These are phyloP conservation scores for Ceratocystis eucalypticola DNA, from an alignment of 2,329 filamentous ascomycete species.

Conservation along the genomic window DNA sequence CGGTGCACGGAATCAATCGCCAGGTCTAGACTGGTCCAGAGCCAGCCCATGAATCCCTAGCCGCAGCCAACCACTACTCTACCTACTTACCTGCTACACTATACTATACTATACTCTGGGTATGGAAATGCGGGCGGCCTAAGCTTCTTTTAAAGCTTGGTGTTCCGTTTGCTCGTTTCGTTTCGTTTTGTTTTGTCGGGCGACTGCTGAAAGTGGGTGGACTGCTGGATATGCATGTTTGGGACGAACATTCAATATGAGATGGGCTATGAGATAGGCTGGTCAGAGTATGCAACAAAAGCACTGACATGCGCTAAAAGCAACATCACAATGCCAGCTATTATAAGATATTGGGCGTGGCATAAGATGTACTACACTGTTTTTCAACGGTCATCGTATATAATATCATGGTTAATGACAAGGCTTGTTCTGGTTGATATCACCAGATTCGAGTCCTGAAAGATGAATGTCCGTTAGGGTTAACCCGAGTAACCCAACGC, in stretches of 20 bases:
- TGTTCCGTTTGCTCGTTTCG: background rate
- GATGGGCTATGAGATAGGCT: background rate
- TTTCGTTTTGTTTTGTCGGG: slow-evolving; percentile 3
- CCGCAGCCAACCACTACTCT: background rate
- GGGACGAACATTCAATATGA: background rate
- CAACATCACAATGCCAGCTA: background rate
- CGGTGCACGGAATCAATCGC: slow-evolving; percentile 14
- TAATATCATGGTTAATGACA: too few relatives aligned
- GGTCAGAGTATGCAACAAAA: background rate
- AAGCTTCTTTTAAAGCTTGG: background rate
- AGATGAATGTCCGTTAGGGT: too few relatives aligned
- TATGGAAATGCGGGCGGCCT: background rate
- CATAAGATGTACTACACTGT: background rate
- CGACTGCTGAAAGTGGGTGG: background rate
- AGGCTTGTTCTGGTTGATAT: too few relatives aligned
- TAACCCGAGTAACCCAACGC: background rate
- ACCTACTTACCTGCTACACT: background rate
- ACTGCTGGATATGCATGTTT: background rate
- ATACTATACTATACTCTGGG: background rate
- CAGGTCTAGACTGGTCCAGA: slow-evolving; percentile 16
- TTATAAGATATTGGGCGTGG: background rate
- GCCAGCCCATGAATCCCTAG: slow-evolving; percentile 7
- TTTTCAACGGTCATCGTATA: too few relatives aligned
- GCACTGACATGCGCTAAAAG: background rate
- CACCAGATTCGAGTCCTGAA: too few relatives aligned